Evolutionary conservation across 495 filamentous ascomycete species (phyloP).

Genomic region (Aspergillus cavernicola): DNA sequence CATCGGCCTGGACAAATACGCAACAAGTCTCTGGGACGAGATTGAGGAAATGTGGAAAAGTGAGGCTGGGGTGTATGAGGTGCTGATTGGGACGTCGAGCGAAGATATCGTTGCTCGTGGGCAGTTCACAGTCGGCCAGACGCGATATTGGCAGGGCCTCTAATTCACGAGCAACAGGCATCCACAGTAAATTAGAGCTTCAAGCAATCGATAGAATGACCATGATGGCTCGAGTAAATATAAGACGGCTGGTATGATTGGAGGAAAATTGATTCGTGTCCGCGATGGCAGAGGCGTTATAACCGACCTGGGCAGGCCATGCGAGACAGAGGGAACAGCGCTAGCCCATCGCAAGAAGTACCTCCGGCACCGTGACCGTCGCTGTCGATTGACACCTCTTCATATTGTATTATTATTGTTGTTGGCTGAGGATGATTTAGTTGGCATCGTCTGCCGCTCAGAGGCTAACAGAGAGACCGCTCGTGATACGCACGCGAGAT

Average conservation of each 20-base stretch:
- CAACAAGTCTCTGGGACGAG: constrained; percentile 72
- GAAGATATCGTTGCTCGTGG: constrained; percentile 33
- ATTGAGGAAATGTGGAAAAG: constrained; percentile 61
- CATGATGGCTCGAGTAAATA: background rate
- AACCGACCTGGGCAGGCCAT: background rate
- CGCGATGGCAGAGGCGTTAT: background rate
- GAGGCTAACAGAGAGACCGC: background rate
- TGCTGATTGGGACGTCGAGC: constrained; percentile 53
- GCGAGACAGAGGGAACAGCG: no score
- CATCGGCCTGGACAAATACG: constrained; percentile 59
- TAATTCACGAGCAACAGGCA: constrained; percentile 6
- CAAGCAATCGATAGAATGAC: background rate
- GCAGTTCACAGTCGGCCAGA: constrained; percentile 37
- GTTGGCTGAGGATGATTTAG: background rate
- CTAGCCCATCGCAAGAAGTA: no score
- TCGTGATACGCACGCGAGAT: background rate
- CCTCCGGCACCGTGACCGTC: no score
- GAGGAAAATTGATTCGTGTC: constrained; percentile 9
- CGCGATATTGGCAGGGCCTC: constrained; percentile 30
- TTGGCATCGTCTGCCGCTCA: background rate
- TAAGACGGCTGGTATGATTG: constrained; percentile 10
- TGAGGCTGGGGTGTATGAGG: constrained; percentile 66
- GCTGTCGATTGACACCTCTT: no score
- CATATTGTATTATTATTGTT: background rate
- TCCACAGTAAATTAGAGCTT: background rate